phyloP scores from a whole-genome alignment of 805 yeast genomes.

The Torulaspora delbrueckii region DNA sequence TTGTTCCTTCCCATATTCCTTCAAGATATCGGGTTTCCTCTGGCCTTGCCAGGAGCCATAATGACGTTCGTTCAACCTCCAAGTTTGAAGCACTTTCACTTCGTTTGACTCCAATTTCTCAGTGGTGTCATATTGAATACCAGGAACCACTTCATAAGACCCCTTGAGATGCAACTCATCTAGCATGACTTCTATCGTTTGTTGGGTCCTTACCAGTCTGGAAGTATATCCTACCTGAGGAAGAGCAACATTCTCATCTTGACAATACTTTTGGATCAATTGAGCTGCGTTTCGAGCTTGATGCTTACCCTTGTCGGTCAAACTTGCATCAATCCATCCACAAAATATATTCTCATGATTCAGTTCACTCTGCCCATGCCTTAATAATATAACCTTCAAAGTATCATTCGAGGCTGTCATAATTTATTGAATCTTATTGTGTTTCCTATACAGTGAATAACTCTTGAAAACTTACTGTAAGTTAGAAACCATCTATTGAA shows the following conservation, averaged over 20 bases:
- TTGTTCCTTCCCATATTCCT: slow-evolving; percentile 63
- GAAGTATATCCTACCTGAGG: slow-evolving; percentile 69
- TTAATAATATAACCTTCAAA: slow-evolving; percentile 41
- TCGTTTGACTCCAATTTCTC: slow-evolving; percentile 40
- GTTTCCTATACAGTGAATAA: not conserved
- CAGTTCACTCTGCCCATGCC: slow-evolving; percentile 84
- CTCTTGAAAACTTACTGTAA: not conserved
- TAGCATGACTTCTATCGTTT: slow-evolving; percentile 65
- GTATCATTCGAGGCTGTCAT: slow-evolving; percentile 20
- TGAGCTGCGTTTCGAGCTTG: slow-evolving; percentile 67
- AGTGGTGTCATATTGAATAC: slow-evolving; percentile 10
- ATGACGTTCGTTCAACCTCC: slow-evolving; percentile 83
- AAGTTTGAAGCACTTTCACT: slow-evolving; percentile 55
- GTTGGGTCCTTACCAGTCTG: slow-evolving; percentile 65
- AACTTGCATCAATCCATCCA: slow-evolving; percentile 78
- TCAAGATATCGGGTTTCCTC: slow-evolving; percentile 61
- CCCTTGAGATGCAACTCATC: slow-evolving; percentile 39
- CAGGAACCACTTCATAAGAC: slow-evolving; percentile 21
- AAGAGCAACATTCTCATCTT: slow-evolving; percentile 19
- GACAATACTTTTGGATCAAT: slow-evolving; percentile 43
- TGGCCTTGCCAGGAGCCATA: slow-evolving; percentile 80
- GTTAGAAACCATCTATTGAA: not conserved
- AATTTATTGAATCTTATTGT: not conserved
- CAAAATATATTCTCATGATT: slow-evolving; percentile 72
- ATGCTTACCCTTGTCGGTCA: slow-evolving; percentile 59